Evolutionary conservation across 495 filamentous ascomycete genomes (phyloP).

Genomic region (Penicillium canariense): DNA sequence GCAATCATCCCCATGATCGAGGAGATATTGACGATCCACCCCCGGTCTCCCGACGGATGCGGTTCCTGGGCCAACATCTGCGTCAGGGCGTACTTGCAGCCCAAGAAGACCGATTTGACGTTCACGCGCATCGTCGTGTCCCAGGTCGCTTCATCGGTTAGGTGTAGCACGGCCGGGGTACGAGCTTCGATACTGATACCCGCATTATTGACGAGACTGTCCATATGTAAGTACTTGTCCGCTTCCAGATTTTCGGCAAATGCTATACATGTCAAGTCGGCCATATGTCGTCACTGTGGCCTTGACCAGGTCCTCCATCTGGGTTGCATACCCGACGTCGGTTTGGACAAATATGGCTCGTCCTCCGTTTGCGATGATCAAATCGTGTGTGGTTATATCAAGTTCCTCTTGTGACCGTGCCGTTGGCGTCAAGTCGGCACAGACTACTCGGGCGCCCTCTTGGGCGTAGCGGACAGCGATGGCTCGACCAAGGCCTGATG

Average conservation of each 20-base stretch:
- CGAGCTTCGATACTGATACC: slow-evolving; percentile 37
- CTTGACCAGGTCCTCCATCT: slow-evolving; percentile 40
- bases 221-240: too few species aligned
- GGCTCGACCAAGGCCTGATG: slow-evolving; percentile 47
- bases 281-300: slow-evolving; percentile 39
- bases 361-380: slow-evolving; percentile 37
- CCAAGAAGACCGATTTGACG: slow-evolving; percentile 48
- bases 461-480: slow-evolving; percentile 43
- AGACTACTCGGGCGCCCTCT: slow-evolving; percentile 49
- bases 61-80: slow-evolving; percentile 54
- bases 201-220: slow-evolving; percentile 55
- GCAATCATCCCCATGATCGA: slow-evolving; percentile 47
- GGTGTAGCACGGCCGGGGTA: slow-evolving; percentile 31
- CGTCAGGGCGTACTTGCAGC: slow-evolving; percentile 46
- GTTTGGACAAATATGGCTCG: slow-evolving; percentile 44
- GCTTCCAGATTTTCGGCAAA: not conserved
- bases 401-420: slow-evolving; percentile 30
- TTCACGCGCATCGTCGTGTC: slow-evolving; percentile 48
- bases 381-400: slow-evolving; percentile 39
- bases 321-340: slow-evolving; percentile 39
- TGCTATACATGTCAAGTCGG: slow-evolving; percentile 47
- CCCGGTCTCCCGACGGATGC: slow-evolving; percentile 42
- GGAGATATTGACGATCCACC: slow-evolving; percentile 57
- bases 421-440: slow-evolving; percentile 42
- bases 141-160: slow-evolving; percentile 39